Percentiles rank a stretch among this genome's conserved stretches.
These are phyloP conservation scores for Populus trichocarpa DNA, from an alignment of 441 rosid species.

Conservation along the genomic window DNA sequence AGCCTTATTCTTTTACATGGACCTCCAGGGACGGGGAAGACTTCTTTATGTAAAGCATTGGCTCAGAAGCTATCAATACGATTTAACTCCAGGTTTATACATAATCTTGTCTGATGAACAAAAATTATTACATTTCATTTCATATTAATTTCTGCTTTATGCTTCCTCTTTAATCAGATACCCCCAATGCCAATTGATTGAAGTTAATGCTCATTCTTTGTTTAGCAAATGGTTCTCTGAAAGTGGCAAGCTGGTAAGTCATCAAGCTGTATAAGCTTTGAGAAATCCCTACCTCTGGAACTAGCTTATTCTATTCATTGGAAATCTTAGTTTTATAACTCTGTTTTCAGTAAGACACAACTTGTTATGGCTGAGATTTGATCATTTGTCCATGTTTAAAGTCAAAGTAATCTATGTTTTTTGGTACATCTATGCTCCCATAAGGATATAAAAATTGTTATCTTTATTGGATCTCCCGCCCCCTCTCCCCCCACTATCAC, in stretches of 20 bases:
- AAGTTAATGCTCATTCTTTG: conserved; percentile 97
- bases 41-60: conserved; percentile 92
- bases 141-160: conserved; percentile 17
- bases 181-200: conserved; percentile 80
- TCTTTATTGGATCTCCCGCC: background rate
- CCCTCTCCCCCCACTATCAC: too few relatives aligned
- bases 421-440: background rate
- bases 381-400: background rate
- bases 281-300: background rate
- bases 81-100: conserved; percentile 68
- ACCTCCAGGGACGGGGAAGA: conserved; percentile 98
- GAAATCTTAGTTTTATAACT: background rate
- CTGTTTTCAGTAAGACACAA: background rate
- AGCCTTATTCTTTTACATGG: conserved; percentile 91
- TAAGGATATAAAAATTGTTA: background rate
- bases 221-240: conserved; percentile 99
- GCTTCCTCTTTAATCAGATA: conserved; percentile 49
- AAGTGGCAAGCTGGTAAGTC: conserved; percentile 95
- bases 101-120: conserved; percentile 2
- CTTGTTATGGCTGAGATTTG: background rate
- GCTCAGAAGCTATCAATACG: conserved; percentile 93
- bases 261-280: conserved; percentile 1
- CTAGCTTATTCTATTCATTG: background rate
- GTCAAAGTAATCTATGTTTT: background rate
- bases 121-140: conserved; percentile 1